Evolutionary conservation across 306 rosid genomes (phyloP), one percentile per base, ranked within the genome.

Genomic region (Fragaria nilgerrensis): DNA sequence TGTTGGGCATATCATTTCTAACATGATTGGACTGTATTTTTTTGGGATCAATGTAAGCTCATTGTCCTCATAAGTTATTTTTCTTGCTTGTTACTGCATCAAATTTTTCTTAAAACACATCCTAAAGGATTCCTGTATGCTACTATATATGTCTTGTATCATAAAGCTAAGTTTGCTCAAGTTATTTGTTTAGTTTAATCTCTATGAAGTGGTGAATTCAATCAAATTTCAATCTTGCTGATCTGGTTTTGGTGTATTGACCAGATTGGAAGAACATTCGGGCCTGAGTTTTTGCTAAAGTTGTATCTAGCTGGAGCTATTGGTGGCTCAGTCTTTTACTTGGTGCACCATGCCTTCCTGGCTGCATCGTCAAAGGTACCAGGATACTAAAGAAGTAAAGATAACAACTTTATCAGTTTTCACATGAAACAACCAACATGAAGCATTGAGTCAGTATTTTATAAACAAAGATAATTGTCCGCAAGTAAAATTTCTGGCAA

Each of bases 21-120:
- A 95, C 93, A 90, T 95, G 97, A 68, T 90, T 49, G 97, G 92
- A 78, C 92, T 95, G 77, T 90, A 89, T 88, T 95, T 88, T 93
- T 95, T 92, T 32, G 97, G 98, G 83, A 73, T 2, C 68, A 88
- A 73, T 56, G 98, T 95, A 84, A 73, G 93, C 53, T 81, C 66
- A 75, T 72, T 71, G 77, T 67, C 67, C 82, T 84, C 80, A 10
- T 70, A 75, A 68, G 71, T 61, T 56, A 11, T 64, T 17, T n/a
- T 34, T 15, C 47, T 74, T 68, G 70, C 55, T 55, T 70, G 34
- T 32, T 27, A 27, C 70, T 19, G 48, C 25, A 29, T 63, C 43
- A 14, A 32, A 15, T 63, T 29, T 32, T 34, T 63, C 44, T 63
- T 63, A 32, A 29, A 2, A 27, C 43, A 62, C 44, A 34, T 37